Conservation (phyloP, 441 rosid genomes). For the Adansonia gregorii region DNA sequence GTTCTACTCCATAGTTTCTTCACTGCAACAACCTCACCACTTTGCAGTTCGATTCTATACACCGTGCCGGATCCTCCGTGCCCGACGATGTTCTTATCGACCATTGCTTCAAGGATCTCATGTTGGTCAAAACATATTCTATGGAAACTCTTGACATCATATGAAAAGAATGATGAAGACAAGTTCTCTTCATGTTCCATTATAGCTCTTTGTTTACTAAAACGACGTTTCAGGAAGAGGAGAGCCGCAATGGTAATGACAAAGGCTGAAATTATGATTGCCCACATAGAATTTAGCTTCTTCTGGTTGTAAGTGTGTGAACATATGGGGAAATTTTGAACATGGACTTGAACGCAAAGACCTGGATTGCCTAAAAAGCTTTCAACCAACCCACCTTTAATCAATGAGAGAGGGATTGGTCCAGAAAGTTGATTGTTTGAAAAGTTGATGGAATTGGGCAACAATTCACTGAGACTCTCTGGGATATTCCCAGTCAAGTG, state of each 20-base stretch:
- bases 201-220: slow-evolving; percentile 49
- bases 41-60: slow-evolving; percentile 63
- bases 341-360: slow-evolving; percentile 66
- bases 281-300: slow-evolving; percentile 66
- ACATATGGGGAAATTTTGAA: slow-evolving; percentile 63
- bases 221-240: slow-evolving; percentile 59
- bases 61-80: slow-evolving; percentile 92
- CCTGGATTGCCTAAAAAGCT: slow-evolving; percentile 87
- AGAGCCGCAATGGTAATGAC: slow-evolving; percentile 58
- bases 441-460: slow-evolving; percentile 82
- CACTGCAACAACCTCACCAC: slow-evolving; percentile 81
- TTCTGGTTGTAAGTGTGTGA: slow-evolving; percentile 45
- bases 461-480: slow-evolving; percentile 57
- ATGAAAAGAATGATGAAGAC: slow-evolving; percentile 72
- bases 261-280: slow-evolving; percentile 51
- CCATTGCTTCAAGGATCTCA: slow-evolving; percentile 75
- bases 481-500: slow-evolving; percentile 77
- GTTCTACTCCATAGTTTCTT: slow-evolving; percentile 76
- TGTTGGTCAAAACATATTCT: slow-evolving; percentile 66
- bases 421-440: slow-evolving; percentile 85
- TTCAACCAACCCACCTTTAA: slow-evolving; percentile 69
- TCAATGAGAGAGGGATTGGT: slow-evolving; percentile 72
- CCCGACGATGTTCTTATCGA: slow-evolving; percentile 82
- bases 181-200: slow-evolving; percentile 67
- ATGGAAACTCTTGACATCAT: slow-evolving; percentile 84